These are phyloP conservation scores for Fusarium sororula DNA, from an alignment of 2,329 filamentous ascomycete genomes.

Conservation along the genomic window DNA sequence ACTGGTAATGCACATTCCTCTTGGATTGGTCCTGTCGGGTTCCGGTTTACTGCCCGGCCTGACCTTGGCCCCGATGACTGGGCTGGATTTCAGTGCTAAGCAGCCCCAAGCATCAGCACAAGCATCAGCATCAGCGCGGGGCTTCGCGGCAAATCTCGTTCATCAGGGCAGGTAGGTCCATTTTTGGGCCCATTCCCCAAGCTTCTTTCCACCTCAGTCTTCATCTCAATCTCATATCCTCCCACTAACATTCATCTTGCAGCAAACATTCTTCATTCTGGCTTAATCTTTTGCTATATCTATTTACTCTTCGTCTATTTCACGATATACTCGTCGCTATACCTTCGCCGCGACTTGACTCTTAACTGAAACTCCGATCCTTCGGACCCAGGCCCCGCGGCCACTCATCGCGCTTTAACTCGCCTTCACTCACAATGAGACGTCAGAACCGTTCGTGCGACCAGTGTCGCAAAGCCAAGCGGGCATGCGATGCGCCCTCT, in stretches of 20 bases:
- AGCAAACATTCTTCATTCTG: slow-evolving; percentile 11
- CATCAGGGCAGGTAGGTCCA: slow-evolving; percentile 9
- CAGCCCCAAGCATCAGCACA: background rate
- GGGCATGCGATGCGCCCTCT: slow-evolving; percentile 43
- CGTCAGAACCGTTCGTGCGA: slow-evolving; percentile 44
- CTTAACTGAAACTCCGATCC: slow-evolving; percentile 2
- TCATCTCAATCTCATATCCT: slow-evolving; percentile 30
- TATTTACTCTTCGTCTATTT: background rate
- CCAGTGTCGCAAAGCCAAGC: slow-evolving; percentile 44
- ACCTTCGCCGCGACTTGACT: slow-evolving; percentile 17
- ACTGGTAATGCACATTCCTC: slow-evolving; percentile 1
- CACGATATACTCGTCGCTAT: slow-evolving; percentile 10
- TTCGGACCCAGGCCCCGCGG: background rate
- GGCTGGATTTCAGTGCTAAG: background rate
- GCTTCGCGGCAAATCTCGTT: slow-evolving; percentile 41
- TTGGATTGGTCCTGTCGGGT: background rate
- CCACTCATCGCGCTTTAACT: slow-evolving; percentile 5
- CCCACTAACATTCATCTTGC: slow-evolving; percentile 12
- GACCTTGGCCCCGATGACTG: background rate
- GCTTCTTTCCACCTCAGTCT: slow-evolving; percentile 11
- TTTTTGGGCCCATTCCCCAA: slow-evolving; percentile 28
- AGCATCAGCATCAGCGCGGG: slow-evolving; percentile 20
- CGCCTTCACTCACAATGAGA: slow-evolving; percentile 34
- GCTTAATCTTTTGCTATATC: slow-evolving; percentile 1
- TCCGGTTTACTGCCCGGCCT: background rate